A percentile compares a stretch with the other conserved stretches of the same genome.
Conservation (phyloP, 768 basidiomycete genomes). For the Boletus sp. region DNA sequence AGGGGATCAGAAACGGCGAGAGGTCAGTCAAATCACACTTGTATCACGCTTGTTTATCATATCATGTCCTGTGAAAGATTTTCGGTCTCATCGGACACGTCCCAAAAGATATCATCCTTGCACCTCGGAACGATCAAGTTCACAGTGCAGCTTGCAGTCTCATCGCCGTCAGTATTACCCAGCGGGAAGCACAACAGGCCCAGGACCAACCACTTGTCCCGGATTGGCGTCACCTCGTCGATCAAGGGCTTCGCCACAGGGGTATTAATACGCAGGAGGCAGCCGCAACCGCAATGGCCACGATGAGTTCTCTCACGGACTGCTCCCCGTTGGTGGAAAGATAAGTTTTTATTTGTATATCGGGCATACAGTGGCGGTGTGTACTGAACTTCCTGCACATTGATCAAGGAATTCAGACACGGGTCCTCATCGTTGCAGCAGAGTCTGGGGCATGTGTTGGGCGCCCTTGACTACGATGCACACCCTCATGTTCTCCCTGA, state of each 20-base stretch:
- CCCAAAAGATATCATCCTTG: constrained; percentile 57
- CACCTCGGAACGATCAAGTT: constrained; percentile 68
- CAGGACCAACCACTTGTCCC: constrained; percentile 44
- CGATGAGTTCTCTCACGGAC: constrained; percentile 68
- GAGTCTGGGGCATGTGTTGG: constrained; percentile 68
- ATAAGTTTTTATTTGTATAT: constrained; percentile 50
- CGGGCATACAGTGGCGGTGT: constrained; percentile 10
- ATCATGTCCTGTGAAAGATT: constrained; percentile 44
- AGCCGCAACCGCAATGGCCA: constrained; percentile 66
- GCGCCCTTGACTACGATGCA: constrained; percentile 61
- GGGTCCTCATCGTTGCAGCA: constrained; percentile 62
- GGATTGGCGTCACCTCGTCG: constrained; percentile 67
- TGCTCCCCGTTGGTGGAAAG: constrained; percentile 63
- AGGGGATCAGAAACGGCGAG: constrained; percentile 38
- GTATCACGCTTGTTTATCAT: constrained; percentile 4
- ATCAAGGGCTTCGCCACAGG: constrained; percentile 70
- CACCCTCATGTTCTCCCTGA: constrained; percentile 53
- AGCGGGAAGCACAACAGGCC: constrained; percentile 44
- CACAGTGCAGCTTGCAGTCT: constrained; percentile 71
- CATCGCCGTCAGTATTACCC: constrained; percentile 64
- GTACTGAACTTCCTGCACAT: constrained; percentile 40
- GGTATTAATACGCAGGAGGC: constrained; percentile 67
- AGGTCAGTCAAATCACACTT: constrained; percentile 37
- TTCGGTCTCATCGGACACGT: constrained; percentile 58
- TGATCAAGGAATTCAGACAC: constrained; percentile 59